Conservation (phyloP, 2,329 filamentous ascomycete genomes). For the Microcyclosporella mali region DNA sequence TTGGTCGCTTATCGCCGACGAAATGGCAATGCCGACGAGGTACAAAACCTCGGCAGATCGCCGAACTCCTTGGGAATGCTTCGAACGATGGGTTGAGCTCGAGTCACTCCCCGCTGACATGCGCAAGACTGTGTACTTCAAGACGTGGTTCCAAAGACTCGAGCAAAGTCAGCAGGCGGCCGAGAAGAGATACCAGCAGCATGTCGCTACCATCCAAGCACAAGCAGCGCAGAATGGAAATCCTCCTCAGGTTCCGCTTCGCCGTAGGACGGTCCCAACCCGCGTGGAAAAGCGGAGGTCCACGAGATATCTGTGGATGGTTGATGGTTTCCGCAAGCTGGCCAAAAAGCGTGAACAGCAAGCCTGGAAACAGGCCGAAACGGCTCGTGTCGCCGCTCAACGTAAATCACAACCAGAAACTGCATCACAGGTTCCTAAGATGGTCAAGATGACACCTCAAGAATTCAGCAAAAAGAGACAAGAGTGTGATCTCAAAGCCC, state of each 20-base stretch:
- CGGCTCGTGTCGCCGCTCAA: slow-evolving; percentile 61
- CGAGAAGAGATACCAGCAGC: slow-evolving; percentile 51
- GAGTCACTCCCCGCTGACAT: slow-evolving; percentile 89
- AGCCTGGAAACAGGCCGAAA: slow-evolving; percentile 79
- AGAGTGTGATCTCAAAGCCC: slow-evolving; percentile 68
- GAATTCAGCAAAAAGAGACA: slow-evolving; percentile 87
- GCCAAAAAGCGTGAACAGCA: slow-evolving; percentile 88
- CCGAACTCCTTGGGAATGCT: slow-evolving; percentile 96
- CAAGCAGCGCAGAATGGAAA: slow-evolving; percentile 39
- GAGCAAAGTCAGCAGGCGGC: slow-evolving; percentile 58
- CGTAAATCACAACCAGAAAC: slow-evolving; percentile 58
- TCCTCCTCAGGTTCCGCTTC: slow-evolving; percentile 44
- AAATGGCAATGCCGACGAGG: slow-evolving; percentile 65
- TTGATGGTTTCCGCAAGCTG: slow-evolving; percentile 92
- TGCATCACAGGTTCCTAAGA: slow-evolving; percentile 15
- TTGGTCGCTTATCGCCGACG: slow-evolving; percentile 87
- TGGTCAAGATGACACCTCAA: slow-evolving; percentile 64
- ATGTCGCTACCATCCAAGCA: slow-evolving; percentile 48
- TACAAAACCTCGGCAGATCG: slow-evolving; percentile 84
- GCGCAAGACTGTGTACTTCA: slow-evolving; percentile 93
- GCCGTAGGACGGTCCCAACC: slow-evolving; percentile 70
- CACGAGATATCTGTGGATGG: slow-evolving; percentile 77
- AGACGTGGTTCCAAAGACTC: slow-evolving; percentile 59
- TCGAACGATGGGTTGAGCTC: slow-evolving; percentile 89
- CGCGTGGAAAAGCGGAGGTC: slow-evolving; percentile 82